Evolutionary conservation across 2,329 filamentous ascomycete species (phyloP).

Genomic region (Aschersonia sp.): DNA sequence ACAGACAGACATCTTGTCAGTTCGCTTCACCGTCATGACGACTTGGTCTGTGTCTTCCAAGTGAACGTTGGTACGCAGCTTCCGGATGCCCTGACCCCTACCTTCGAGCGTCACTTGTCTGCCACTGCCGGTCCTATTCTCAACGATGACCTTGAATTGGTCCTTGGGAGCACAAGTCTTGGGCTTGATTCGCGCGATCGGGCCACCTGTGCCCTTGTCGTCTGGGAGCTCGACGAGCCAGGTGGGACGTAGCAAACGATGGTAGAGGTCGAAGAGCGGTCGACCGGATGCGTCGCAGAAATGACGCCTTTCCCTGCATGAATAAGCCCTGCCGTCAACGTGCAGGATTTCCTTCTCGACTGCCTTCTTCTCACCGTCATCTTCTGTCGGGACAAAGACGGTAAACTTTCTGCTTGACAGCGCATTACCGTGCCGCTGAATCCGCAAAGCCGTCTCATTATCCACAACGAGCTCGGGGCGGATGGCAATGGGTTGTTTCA

Average conservation of each 20-base stretch:
- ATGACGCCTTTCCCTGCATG: background rate
- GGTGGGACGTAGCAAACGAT: background rate
- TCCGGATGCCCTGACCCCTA: background rate
- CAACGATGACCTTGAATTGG: background rate
- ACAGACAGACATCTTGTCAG: background rate
- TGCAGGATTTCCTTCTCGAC: background rate
- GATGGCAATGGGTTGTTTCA: background rate
- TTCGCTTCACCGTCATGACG: background rate
- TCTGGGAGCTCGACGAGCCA: background rate
- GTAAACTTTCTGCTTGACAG: background rate
- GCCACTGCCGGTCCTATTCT: background rate
- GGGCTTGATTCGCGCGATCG: background rate
- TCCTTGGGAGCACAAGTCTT: background rate
- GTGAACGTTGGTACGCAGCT: background rate
- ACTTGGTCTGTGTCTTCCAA: background rate
- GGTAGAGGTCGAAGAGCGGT: background rate
- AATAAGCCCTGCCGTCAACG: background rate
- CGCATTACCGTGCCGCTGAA: background rate
- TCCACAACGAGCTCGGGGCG: background rate
- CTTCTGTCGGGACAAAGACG: background rate
- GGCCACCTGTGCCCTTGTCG: background rate
- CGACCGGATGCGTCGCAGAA: background rate
- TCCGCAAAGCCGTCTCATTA: background rate
- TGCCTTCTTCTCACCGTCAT: background rate
- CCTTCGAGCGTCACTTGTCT: background rate